Conservation (phyloP, 2,329 filamentous ascomycete species). For the Talaromyces pinophilus region DNA sequence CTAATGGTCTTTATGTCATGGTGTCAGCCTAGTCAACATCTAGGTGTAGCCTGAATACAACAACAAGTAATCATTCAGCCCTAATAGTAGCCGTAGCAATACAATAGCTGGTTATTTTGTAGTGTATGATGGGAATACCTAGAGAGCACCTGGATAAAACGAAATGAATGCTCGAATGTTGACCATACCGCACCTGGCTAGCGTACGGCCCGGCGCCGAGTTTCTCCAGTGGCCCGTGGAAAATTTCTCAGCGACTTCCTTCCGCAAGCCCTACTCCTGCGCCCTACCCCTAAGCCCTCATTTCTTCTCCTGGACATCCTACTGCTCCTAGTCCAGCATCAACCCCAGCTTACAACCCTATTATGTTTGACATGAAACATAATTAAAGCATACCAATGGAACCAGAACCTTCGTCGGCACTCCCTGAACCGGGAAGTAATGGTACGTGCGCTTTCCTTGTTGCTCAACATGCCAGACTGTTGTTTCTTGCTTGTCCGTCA, state of each 20-base stretch:
- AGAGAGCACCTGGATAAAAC: neutral
- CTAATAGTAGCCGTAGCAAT: neutral
- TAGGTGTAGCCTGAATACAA: neutral
- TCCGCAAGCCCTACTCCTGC: slow-evolving; percentile 45
- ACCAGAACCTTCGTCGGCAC: slow-evolving; percentile 31
- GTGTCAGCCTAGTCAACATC: neutral
- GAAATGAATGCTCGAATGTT: neutral
- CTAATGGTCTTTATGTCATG: neutral
- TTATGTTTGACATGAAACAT: slow-evolving; percentile 38
- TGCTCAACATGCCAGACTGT: neutral
- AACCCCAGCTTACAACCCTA: slow-evolving; percentile 29
- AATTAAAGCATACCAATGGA: slow-evolving; percentile 33
- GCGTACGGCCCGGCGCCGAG: neutral
- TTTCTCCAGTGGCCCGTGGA: slow-evolving; percentile 20
- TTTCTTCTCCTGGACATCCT: slow-evolving; percentile 49
- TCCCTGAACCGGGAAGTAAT: slow-evolving; percentile 36
- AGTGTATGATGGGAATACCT: neutral
- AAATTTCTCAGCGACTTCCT: slow-evolving; percentile 20
- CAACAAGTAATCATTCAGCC: neutral
- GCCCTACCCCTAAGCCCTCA: slow-evolving; percentile 53
- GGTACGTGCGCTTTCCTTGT: slow-evolving; percentile 32
- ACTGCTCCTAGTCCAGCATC: slow-evolving; percentile 23
- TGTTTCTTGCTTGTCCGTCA: slow-evolving; percentile 10
- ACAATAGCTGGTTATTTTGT: neutral
- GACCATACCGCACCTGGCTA: slow-evolving; percentile 7